Conservation (phyloP, 306 rosid genomes). For the Cucumis cinereus region DNA sequence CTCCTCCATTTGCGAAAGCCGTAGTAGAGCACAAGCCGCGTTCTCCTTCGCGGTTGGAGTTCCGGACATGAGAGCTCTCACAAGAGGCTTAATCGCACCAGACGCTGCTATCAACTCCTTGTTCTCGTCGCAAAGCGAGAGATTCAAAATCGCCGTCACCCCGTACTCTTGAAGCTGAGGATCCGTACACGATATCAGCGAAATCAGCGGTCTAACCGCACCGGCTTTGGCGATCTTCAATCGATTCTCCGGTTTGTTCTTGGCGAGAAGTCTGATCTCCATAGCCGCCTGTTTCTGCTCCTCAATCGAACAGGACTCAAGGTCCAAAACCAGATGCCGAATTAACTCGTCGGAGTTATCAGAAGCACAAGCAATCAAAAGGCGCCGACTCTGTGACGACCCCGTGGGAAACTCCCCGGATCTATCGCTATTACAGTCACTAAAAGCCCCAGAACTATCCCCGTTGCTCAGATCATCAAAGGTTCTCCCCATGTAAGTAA, state of each 20-base stretch:
- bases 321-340: slow-evolving; percentile 56
- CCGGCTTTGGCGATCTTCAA: slow-evolving; percentile 63
- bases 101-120: slow-evolving; percentile 59
- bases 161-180: slow-evolving; percentile 86
- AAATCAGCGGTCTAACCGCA: slow-evolving; percentile 65
- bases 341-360: slow-evolving; percentile 77
- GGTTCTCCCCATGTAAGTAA: slow-evolving; percentile 37
- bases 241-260: slow-evolving; percentile 75
- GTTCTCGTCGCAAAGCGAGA: slow-evolving; percentile 85
- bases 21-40: slow-evolving; percentile 84
- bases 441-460: slow-evolving; percentile 61
- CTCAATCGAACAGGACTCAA: slow-evolving; percentile 54
- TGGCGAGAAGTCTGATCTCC: slow-evolving; percentile 87
- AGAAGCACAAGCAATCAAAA: slow-evolving; percentile 49
- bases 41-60: slow-evolving; percentile 78
- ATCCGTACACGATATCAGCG: slow-evolving; percentile 54
- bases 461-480: slow-evolving; percentile 42
- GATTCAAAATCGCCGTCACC: slow-evolving; percentile 87
- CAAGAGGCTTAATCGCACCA: slow-evolving; percentile 77
- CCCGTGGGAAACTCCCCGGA: slow-evolving; percentile 75
- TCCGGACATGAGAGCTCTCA: slow-evolving; percentile 47
- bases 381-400: slow-evolving; percentile 48
- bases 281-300: slow-evolving; percentile 89
- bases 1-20: slow-evolving; percentile 65
- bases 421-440: slow-evolving; percentile 92